These are phyloP conservation scores for Cryptococcus maquisensis DNA, from an alignment of 1,284 basidiomycete genomes.

Conservation along the genomic window DNA sequence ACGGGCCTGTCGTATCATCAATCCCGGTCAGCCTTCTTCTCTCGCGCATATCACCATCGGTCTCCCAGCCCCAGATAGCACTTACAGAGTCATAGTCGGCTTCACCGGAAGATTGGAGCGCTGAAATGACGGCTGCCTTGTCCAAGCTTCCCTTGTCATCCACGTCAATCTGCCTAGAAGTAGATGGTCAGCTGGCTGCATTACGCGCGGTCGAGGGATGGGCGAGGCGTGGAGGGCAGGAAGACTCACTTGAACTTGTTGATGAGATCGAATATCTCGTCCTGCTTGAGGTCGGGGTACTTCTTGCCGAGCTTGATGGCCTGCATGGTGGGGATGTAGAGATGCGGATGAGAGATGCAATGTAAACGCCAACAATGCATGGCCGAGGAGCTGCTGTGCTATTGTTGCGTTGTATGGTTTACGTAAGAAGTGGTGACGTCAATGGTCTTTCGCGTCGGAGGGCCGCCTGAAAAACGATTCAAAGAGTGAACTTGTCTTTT, in stretches of 20 bases:
- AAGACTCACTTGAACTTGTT: constrained; percentile 83
- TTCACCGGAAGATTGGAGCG: constrained; percentile 70
- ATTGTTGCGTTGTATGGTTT: no score
- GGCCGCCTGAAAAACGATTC: no score
- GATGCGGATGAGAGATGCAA: no score
- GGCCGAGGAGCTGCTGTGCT: no score
- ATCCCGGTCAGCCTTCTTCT: not conserved
- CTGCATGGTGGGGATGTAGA: constrained; percentile 39
- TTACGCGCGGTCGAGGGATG: not conserved
- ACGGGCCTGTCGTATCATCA: constrained; percentile 39
- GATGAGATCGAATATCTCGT: constrained; percentile 90
- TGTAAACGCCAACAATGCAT: no score
- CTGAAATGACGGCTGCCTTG: constrained; percentile 72
- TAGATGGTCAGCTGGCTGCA: not conserved
- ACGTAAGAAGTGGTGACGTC: no score
- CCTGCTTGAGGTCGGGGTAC: constrained; percentile 83
- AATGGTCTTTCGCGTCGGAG: no score
- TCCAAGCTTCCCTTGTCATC: constrained; percentile 81
- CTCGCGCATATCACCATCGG: not conserved
- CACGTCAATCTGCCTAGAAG: constrained; percentile 67
- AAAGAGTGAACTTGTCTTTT: no score
- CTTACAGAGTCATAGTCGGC: constrained; percentile 82
- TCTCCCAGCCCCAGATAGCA: not conserved
- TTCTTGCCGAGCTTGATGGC: constrained; percentile 74
- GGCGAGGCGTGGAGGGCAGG: not conserved